Conservation (phyloP, 306 rosid species). For the Pyrus pyrifolia region DNA sequence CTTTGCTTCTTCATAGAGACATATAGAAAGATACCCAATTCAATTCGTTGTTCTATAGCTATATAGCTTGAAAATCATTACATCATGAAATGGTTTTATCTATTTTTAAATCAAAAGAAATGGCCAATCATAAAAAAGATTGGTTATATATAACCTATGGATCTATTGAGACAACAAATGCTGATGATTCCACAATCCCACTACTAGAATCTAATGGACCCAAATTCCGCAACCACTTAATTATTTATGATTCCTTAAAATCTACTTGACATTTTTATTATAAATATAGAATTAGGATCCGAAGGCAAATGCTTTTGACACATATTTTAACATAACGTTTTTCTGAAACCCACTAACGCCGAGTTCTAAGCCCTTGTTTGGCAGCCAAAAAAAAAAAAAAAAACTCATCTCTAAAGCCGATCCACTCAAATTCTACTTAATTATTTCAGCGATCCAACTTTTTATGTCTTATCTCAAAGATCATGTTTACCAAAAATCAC, state of each 20-base stretch:
- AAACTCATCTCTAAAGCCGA: no score
- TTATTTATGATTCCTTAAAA: background rate
- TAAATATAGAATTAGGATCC: no score
- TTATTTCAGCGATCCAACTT: no score
- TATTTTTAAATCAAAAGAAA: background rate
- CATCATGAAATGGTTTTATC: background rate
- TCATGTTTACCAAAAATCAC: no score
- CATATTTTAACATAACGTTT: no score
- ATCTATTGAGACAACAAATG: conserved; percentile 4
- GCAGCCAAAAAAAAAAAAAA: no score
- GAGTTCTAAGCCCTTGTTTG: no score
- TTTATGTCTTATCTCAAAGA: no score
- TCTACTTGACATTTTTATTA: background rate
- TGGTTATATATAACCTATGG: background rate
- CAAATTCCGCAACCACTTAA: background rate
- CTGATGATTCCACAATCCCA: conserved; percentile 3
- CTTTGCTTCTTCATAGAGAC: background rate
- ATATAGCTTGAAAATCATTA: background rate
- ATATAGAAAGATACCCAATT: background rate
- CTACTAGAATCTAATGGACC: conserved; percentile 5
- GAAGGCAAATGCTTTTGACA: no score
- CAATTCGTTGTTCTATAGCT: background rate
- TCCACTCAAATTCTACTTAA: no score
- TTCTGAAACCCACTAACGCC: no score
- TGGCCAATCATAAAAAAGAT: background rate